Base-by-base conservation (phyloP, 2,329 filamentous ascomycete genomes). In the Aspergillus sp. region DNA sequence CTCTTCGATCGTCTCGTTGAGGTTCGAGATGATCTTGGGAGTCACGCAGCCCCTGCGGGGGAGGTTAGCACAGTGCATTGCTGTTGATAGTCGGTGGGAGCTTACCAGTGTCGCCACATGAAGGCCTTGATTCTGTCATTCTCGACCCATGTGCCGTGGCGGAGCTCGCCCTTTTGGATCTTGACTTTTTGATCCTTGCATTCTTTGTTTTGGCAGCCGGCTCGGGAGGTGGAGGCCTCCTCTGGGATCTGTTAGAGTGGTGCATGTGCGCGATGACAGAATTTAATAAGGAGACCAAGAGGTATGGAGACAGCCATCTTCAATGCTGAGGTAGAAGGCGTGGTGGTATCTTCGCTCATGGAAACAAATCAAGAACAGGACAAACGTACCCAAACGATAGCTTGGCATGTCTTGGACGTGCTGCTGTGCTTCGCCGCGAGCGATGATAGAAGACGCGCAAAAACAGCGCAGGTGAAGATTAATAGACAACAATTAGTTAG, bases 41-140 rank as follows among this genome's bases (percentile, higher is more conserved):
- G 90, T 95, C 33, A 92, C 83, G 63, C 93, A 97, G 26, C 93
- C 92, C 92, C 92, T 47, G 19, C 3, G 26, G n/a, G 38, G 1
- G 38, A 53, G 8, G 20, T 40, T 10, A 36, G 17, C n/a, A 42
- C 14, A 14, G 9, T 40, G n/a, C 30, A 8, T 9, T 2, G 16
- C 4, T 32, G 17, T 8, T 13, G 20, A n/a, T 10, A 30, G 13
- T 30, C 20, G 3, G n/a, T 11, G 11, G 35, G 19, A 44, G 62
- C 81, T 66, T 79, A 95, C 93, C 93, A 96, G 70, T 97, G 93
- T 67, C 87, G 88, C 85, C 88, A 97, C 52, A 76, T 71, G 83
- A 85, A 95, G 64, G 79, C 80, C 40, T 82, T 82, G 64, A 85
- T 79, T 1, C 77, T 75, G 0, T 77, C 63, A 26, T 87, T 81